Base-by-base conservation (phyloP, 2,329 filamentous ascomycete genomes). In the Mycosphaerella arachidis region DNA sequence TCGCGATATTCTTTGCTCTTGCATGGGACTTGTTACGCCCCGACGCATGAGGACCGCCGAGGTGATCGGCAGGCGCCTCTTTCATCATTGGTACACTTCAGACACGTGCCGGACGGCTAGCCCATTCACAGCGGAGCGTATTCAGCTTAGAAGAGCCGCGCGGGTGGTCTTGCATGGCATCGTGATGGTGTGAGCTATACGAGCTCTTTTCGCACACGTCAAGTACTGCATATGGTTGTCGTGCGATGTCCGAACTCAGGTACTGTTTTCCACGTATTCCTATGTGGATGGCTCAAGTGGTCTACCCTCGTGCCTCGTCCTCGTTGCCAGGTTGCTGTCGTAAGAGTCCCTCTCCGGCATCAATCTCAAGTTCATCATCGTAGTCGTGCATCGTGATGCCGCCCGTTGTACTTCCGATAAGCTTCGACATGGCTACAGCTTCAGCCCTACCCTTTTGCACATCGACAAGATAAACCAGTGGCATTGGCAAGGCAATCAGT, bases 401-500 rank as follows among this genome's bases (percentile, higher is more conserved):
- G 1, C 63, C 60, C 1, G 56, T 37, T 18, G 55, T 29, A 16
- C 58, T 35, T 4, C 50, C 57, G 6, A 59, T 31, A 27, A 57
- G 57, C 50, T 66, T 61, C 13, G 66, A 64, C 60, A 66, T 55
- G 8, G 67, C 66, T 16, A 66, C 50, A 0, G 68, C 68, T 18
- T 77, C 74, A 20, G 68, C 71, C 53, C 72, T 71, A 3, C 76
- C 77, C 60, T 68, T 74, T 55, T 92, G 88, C 6, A 93, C 88
- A 74, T 96, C 83, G 52, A 97, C 85, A 60, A 88, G 83, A 74
- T 87, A 90, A 67, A 97, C 86, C 58, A 97, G 76, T 0, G 91
- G 90, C 8, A 89, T 84, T 0, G 93, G 92, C 3, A 93, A 73
- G 9, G 88, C 83, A 3, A 96, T 90, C 55, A 97, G 75, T 2